A percentile compares a stretch with the other conserved stretches of the same genome.
These are phyloP conservation scores for Dittrichia graveolens DNA, from an alignment of 129 eudicot genomes.

Conservation along the genomic window DNA sequence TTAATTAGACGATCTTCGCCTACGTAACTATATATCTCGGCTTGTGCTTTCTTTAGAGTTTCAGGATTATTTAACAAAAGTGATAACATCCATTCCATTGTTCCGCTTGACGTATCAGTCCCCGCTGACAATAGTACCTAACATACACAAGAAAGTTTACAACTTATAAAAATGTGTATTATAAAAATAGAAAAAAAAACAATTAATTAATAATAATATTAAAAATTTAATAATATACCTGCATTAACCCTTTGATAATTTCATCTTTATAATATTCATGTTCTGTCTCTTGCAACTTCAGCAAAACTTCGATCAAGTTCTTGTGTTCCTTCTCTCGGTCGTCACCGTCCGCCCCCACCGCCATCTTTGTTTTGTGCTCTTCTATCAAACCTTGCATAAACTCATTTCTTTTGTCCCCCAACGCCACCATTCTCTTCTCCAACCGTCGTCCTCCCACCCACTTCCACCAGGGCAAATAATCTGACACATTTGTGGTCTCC, in stretches of 20 bases:
- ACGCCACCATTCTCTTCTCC: slow-evolving; percentile 39
- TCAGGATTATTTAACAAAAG: slow-evolving; percentile 40
- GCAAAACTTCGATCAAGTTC: slow-evolving; percentile 40
- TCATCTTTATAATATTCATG: slow-evolving; percentile 39
- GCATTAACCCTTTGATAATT: slow-evolving; percentile 41
- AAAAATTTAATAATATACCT: slow-evolving; percentile 30
- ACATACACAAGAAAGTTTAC: background rate
- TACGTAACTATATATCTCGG: slow-evolving; percentile 28
- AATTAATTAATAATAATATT: background rate
- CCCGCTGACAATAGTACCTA: slow-evolving; percentile 47
- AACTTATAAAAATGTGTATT: no score
- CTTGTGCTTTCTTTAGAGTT: slow-evolving; percentile 32
- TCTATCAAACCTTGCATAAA: slow-evolving; percentile 48
- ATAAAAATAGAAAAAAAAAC: background rate
- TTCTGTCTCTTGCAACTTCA: slow-evolving; percentile 37
- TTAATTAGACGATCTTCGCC: slow-evolving; percentile 30
- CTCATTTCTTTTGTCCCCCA: slow-evolving; percentile 36
- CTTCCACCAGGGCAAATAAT: slow-evolving; percentile 47
- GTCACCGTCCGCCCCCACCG: background rate
- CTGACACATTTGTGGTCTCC: slow-evolving; percentile 40
- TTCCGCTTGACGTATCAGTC: slow-evolving; percentile 38
- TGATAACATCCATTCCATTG: slow-evolving; percentile 55
- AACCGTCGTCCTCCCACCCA: slow-evolving; percentile 33
- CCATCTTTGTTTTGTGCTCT: slow-evolving; percentile 12
- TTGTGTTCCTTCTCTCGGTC: slow-evolving; percentile 14